A percentile compares a stretch with the other conserved stretches of the same genome.
These are phyloP conservation scores for Metschnikowia santaceciliae DNA, from an alignment of 805 yeast species.

Conservation along the genomic window DNA sequence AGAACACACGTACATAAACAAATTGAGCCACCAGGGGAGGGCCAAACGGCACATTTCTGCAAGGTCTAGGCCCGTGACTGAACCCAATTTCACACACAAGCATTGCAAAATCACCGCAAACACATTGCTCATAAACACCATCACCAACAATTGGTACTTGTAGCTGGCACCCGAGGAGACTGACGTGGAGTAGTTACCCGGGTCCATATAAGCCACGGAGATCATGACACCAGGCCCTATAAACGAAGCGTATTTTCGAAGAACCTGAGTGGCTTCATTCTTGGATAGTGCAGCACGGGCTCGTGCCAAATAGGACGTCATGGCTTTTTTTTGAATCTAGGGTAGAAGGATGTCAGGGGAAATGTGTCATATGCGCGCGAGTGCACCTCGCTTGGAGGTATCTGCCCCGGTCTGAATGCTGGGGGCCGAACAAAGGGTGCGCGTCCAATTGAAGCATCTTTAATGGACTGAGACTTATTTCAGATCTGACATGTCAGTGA, in stretches of 20 bases:
- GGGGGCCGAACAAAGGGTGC: background rate
- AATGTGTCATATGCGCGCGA: slow-evolving; percentile 1
- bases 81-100: slow-evolving; percentile 79
- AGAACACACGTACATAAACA: slow-evolving; percentile 62
- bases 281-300: slow-evolving; percentile 1
- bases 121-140: slow-evolving; percentile 70
- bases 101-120: slow-evolving; percentile 83
- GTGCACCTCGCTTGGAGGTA: background rate
- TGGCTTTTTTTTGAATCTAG: background rate
- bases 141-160: slow-evolving; percentile 67
- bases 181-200: slow-evolving; percentile 89
- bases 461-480: too few relatives aligned
- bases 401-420: background rate
- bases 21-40: slow-evolving; percentile 64
- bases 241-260: slow-evolving; percentile 59
- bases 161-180: slow-evolving; percentile 84
- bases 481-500: too few relatives aligned
- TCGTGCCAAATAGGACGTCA: slow-evolving; percentile 4
- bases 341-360: background rate
- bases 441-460: background rate
- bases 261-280: slow-evolving; percentile 9
- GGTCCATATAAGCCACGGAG: slow-evolving; percentile 89
- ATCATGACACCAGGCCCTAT: slow-evolving; percentile 88
- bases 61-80: slow-evolving; percentile 84
- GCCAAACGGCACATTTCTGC: slow-evolving; percentile 78